These are phyloP conservation scores for Boechera stricta DNA, from an alignment of 345 rosid species.

Conservation along the genomic window DNA sequence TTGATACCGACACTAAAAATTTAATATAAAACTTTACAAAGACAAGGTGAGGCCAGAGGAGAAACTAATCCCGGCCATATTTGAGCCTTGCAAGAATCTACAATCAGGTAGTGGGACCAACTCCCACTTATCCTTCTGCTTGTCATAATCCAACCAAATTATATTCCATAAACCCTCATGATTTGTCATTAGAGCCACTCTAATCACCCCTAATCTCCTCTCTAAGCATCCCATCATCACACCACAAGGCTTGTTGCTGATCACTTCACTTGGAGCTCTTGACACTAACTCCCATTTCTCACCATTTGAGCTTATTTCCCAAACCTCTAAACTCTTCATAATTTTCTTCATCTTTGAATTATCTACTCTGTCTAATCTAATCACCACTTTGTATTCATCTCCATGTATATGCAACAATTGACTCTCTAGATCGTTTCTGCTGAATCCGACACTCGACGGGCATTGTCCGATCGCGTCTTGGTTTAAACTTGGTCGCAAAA, in stretches of 20 bases:
- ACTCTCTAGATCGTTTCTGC: constrained; percentile 32
- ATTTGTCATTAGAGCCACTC: constrained; percentile 63
- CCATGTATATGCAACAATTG: constrained; percentile 59
- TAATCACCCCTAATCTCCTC: constrained; percentile 52
- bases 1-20: constrained; percentile 30
- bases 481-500: constrained; percentile 54
- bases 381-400: constrained; percentile 61
- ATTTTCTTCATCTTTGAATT: constrained; percentile 26
- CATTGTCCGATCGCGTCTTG: constrained; percentile 23
- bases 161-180: constrained; percentile 66
- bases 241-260: constrained; percentile 54
- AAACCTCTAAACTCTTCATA: constrained; percentile 50
- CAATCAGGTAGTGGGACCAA: constrained; percentile 60
- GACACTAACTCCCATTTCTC: constrained; percentile 56
- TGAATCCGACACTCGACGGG: constrained; percentile 41
- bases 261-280: constrained; percentile 50
- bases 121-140: constrained; percentile 48
- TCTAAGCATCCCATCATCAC: constrained; percentile 76
- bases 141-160: constrained; percentile 61
- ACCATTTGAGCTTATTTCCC: constrained; percentile 52
- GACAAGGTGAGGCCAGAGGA: constrained; percentile 65
- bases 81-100: constrained; percentile 63
- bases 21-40: constrained; percentile 41
- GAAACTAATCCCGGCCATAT: constrained; percentile 77
- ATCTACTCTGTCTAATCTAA: constrained; percentile 45